Evolutionary conservation across 2,329 filamentous ascomycete species (phyloP).

Genomic region (Colletotrichum eleusines): DNA sequence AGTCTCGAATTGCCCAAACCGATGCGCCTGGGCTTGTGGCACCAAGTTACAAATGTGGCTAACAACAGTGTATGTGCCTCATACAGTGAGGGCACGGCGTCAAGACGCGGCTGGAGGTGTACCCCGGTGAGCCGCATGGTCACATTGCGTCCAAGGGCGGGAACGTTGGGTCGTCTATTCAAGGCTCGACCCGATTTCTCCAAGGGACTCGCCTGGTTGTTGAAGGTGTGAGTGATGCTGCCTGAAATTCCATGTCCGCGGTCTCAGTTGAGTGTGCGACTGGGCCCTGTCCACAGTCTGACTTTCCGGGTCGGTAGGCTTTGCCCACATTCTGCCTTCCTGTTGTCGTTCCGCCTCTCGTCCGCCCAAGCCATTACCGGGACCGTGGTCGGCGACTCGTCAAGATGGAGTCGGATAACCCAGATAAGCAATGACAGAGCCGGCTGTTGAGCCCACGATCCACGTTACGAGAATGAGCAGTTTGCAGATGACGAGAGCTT

Average conservation of each 20-base stretch:
- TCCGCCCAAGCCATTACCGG: no score
- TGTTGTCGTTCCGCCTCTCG: background rate
- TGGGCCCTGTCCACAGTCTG: background rate
- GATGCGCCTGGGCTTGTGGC: background rate
- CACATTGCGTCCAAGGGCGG: background rate
- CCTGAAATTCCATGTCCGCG: no score
- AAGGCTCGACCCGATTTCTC: constrained; percentile 1
- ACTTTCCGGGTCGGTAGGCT: background rate
- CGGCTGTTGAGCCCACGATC: background rate
- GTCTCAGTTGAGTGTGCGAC: no score
- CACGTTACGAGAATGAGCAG: background rate
- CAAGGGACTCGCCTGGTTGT: constrained; percentile 1
- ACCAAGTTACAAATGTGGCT: background rate
- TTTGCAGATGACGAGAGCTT: background rate
- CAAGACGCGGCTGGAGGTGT: constrained; percentile 49
- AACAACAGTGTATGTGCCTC: background rate
- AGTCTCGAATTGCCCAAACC: no score
- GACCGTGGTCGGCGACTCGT: background rate
- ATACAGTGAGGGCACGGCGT: constrained; percentile 49
- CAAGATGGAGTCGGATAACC: background rate
- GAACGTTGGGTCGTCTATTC: background rate
- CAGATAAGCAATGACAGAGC: background rate
- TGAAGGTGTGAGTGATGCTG: background rate
- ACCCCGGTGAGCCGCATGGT: constrained; percentile 7
- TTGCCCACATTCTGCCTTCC: background rate